Percentiles rank a stretch among this genome's conserved stretches.
These are phyloP conservation scores for Penicillium odoratum DNA, from an alignment of 495 filamentous ascomycete species.

Conservation along the genomic window DNA sequence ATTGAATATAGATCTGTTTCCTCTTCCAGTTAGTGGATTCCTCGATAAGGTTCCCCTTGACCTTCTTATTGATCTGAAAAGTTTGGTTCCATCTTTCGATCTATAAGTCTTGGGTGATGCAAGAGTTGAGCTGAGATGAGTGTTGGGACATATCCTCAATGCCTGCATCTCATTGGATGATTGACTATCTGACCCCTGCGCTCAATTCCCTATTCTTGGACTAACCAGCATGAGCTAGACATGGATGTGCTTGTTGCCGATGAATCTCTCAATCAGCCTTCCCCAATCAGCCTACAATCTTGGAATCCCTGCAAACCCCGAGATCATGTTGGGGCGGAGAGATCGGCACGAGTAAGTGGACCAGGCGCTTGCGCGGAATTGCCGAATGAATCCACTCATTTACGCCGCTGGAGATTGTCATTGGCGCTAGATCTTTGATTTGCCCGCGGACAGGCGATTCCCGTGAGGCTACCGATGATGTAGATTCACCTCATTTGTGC, in stretches of 20 bases:
- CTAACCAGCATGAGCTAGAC: not conserved
- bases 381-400: constrained; percentile 4
- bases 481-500: constrained; percentile 13
- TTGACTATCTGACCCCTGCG: not conserved
- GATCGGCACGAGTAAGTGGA: constrained; percentile 7
- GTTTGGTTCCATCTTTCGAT: no score
- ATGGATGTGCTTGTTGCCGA: not conserved
- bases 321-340: not conserved
- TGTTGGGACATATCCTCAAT: not conserved
- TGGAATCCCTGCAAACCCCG: not conserved
- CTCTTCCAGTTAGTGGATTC: no score
- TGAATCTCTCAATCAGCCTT: not conserved
- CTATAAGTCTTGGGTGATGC: not conserved
- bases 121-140: not conserved
- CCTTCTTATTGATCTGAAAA: no score
- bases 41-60: no score
- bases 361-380: constrained; percentile 17
- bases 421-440: constrained; percentile 9
- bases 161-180: not conserved
- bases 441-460: constrained; percentile 10
- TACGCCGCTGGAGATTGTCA: not conserved
- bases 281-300: not conserved
- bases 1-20: no score
- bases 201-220: not conserved
- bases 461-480: constrained; percentile 12